A percentile compares a stretch with the other conserved stretches of the same genome.
phyloP scores from a whole-genome alignment of 78 protist species.

The Kipferlia bialata region DNA sequence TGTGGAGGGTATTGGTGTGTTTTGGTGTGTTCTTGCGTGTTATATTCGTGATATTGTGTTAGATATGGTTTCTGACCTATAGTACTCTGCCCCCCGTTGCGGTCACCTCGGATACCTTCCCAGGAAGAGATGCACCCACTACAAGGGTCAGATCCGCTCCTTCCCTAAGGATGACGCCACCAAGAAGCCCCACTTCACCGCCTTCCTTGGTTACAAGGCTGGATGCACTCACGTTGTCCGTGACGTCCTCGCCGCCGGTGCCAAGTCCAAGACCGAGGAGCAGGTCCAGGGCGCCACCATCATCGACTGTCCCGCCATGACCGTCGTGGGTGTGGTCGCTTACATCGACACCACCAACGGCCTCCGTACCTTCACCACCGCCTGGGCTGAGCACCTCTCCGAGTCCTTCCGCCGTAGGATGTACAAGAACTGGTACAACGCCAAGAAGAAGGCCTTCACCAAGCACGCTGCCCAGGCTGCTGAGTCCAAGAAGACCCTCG shows the following conservation, averaged over 20 bases:
- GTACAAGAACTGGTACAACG: slow-evolving; percentile 90
- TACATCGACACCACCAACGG: slow-evolving; percentile 86
- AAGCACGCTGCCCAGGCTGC: slow-evolving; percentile 68
- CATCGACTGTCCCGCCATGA: slow-evolving; percentile 96
- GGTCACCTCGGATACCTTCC: slow-evolving; percentile 98
- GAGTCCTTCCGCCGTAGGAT: slow-evolving; percentile 68
- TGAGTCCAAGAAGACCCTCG: too few relatives aligned
- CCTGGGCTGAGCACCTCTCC: slow-evolving; percentile 87
- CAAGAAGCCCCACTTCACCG: slow-evolving; percentile 89
- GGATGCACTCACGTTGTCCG: slow-evolving; percentile 99
- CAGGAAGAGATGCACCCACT: slow-evolving; percentile 78
- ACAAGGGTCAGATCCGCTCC: slow-evolving; percentile 66
- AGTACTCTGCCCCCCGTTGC: slow-evolving; percentile 93
- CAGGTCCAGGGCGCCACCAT: slow-evolving; percentile 96
- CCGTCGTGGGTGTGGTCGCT: slow-evolving; percentile 95
- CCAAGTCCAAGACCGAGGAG: too few relatives aligned
- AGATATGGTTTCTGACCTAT: slow-evolving; percentile 77
- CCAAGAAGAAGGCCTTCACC: slow-evolving; percentile 74
- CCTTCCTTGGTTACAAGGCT: slow-evolving; percentile 98
- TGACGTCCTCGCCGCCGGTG: too few relatives aligned
- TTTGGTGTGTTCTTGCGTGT: too few relatives aligned
- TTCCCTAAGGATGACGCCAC: slow-evolving; percentile 95
- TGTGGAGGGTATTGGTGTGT: too few relatives aligned
- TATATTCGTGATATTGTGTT: too few relatives aligned
- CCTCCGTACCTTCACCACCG: slow-evolving; percentile 90